Evolutionary conservation across 192 early-diverging fungal genomes (phyloP).

Genomic region (Backusella psychrophila): DNA sequence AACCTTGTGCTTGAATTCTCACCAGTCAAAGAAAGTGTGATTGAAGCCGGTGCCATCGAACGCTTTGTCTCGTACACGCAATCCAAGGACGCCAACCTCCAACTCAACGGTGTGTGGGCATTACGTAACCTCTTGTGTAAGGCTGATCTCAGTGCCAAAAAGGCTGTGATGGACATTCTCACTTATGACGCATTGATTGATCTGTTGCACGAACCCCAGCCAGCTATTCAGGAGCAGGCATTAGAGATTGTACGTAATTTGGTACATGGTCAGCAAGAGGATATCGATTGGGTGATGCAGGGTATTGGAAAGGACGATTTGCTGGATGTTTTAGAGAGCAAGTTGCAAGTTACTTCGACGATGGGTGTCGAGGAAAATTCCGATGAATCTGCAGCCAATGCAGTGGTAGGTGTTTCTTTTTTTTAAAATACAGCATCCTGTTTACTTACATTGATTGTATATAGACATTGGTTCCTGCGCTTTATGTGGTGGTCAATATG

Average conservation of each 20-base stretch:
- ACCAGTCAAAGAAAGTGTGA: constrained; percentile 70
- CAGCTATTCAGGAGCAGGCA: constrained; percentile 72
- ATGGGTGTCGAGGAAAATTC: constrained; percentile 25
- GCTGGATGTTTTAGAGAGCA: constrained; percentile 63
- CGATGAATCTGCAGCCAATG: constrained; percentile 21
- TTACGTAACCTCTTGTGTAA: constrained; percentile 78
- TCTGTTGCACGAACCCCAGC: constrained; percentile 59
- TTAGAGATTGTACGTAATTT: constrained; percentile 75
- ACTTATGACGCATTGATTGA: constrained; percentile 59
- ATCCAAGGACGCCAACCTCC: constrained; percentile 45
- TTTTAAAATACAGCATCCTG: not conserved
- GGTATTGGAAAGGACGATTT: constrained; percentile 63
- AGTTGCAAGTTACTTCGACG: constrained; percentile 42
- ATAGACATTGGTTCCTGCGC: constrained; percentile 40
- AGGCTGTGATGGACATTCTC: constrained; percentile 62
- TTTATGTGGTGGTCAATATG: constrained; percentile 75
- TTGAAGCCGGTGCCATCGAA: constrained; percentile 72
- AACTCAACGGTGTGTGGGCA: constrained; percentile 78
- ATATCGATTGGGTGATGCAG: constrained; percentile 48
- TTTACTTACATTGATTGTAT: not conserved
- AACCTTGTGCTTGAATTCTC: constrained; percentile 86
- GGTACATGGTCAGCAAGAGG: constrained; percentile 48
- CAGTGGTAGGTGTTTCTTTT: constrained; percentile 3
- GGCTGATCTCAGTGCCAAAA: constrained; percentile 66
- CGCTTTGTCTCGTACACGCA: constrained; percentile 62